These are phyloP conservation scores for Termitomyces sp. DNA, from an alignment of 768 basidiomycete genomes.

Conservation along the genomic window DNA sequence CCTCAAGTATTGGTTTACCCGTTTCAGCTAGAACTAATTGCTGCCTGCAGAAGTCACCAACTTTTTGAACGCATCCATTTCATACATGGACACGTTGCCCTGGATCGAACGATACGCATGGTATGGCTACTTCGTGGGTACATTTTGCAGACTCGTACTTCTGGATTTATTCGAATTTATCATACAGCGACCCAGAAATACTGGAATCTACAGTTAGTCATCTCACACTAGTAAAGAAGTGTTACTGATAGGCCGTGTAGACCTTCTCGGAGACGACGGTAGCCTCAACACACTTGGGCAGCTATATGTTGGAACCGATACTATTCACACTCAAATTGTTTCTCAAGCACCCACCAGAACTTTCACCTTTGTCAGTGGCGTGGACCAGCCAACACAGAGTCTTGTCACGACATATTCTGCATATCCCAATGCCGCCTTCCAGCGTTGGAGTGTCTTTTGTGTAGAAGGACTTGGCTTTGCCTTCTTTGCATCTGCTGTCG, in stretches of 20 bases:
- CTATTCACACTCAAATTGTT: conserved; percentile 32
- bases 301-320: conserved; percentile 40
- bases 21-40: background rate
- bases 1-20: background rate
- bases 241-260: conserved; percentile 18
- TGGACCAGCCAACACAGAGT: conserved; percentile 28
- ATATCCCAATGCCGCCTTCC: conserved; percentile 14
- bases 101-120: conserved; percentile 62
- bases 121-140: conserved; percentile 51
- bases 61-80: conserved; percentile 54
- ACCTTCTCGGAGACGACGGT: conserved; percentile 37
- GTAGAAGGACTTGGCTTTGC: conserved; percentile 7
- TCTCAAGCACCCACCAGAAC: conserved; percentile 20
- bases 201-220: conserved; percentile 35
- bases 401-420: conserved; percentile 30
- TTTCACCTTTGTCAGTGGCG: conserved; percentile 28
- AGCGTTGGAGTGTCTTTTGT: conserved; percentile 3
- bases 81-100: conserved; percentile 46
- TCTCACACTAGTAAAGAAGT: background rate
- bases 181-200: conserved; percentile 33
- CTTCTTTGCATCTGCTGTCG: conserved; percentile 10
- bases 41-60: conserved; percentile 33
- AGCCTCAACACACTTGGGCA: conserved; percentile 39
- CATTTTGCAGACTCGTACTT: conserved; percentile 3
- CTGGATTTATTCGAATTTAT: background rate